phyloP scores from a whole-genome alignment of 176 grass and related monocot species.

The Juncus effusus region DNA sequence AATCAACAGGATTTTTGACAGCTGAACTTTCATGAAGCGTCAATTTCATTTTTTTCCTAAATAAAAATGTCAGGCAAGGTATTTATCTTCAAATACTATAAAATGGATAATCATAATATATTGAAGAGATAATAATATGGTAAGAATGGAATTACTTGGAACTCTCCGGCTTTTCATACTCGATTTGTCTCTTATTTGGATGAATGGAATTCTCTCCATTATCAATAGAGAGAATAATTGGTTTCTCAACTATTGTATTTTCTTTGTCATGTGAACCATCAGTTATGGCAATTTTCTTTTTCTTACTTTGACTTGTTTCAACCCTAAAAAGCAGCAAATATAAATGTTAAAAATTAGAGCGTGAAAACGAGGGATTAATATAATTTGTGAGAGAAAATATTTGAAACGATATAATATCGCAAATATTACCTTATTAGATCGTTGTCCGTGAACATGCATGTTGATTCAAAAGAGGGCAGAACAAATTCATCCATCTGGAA shows the following conservation, averaged over 20 bases:
- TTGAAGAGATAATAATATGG: not conserved
- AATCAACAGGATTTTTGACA: not conserved
- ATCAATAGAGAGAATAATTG: not conserved
- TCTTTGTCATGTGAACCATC: not conserved
- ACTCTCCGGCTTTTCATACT: no score
- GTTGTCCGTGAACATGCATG: conserved; percentile 15
- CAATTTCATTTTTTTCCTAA: conserved; percentile 7
- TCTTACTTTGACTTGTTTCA: not conserved
- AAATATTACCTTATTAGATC: conserved; percentile 21
- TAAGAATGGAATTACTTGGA: no score
- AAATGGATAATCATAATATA: not conserved
- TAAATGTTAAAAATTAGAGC: no score
- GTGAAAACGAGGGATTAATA: no score
- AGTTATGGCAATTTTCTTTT: not conserved
- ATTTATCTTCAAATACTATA: no score
- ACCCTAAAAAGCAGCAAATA: conserved; percentile 6
- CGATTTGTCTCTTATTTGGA: not conserved
- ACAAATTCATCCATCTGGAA: conserved; percentile 19
- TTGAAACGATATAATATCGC: not conserved
- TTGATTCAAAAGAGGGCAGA: conserved; percentile 19
- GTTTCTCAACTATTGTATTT: conserved; percentile 15
- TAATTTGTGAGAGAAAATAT: no score
- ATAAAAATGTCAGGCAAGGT: not conserved
- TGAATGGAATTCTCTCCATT: not conserved
- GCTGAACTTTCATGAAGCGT: conserved; percentile 1